These are phyloP conservation scores for Penicillium herquei DNA, from an alignment of 495 filamentous ascomycete species.

Conservation along the genomic window DNA sequence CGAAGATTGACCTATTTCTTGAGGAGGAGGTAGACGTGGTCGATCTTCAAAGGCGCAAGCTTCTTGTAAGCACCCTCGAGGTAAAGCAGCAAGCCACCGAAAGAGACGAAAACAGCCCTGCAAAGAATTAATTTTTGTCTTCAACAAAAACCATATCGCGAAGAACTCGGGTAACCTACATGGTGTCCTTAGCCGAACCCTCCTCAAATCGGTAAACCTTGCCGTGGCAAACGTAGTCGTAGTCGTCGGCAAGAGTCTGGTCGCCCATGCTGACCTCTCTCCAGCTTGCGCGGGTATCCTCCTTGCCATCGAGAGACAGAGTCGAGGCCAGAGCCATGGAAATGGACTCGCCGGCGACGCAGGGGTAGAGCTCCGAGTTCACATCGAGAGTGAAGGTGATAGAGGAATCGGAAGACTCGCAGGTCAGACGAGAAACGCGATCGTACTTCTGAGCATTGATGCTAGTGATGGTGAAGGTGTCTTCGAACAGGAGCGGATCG, in stretches of 20 bases:
- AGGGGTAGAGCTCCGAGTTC: conserved; percentile 89
- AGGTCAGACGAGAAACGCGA: conserved; percentile 79
- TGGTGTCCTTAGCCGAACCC: conserved; percentile 69
- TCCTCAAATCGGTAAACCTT: conserved; percentile 98
- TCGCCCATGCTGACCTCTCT: conserved; percentile 72
- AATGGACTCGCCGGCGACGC: conserved; percentile 66
- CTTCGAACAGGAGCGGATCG: conserved; percentile 90
- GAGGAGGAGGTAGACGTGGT: conserved; percentile 87
- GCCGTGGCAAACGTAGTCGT: conserved; percentile 95
- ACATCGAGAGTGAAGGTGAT: conserved; percentile 85
- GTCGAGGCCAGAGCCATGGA: conserved; percentile 79
- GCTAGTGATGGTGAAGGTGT: conserved; percentile 77
- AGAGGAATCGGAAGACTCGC: conserved; percentile 64
- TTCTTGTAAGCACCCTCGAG: conserved; percentile 95
- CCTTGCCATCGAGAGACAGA: conserved; percentile 79
- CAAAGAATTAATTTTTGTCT: conserved; percentile 3
- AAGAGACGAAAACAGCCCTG: conserved; percentile 90
- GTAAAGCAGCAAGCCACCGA: conserved; percentile 85
- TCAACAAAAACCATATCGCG: background rate
- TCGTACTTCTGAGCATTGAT: conserved; percentile 88
- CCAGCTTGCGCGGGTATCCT: conserved; percentile 67
- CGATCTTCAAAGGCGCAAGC: conserved; percentile 82
- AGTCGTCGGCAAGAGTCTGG: conserved; percentile 81
- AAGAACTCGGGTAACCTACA: conserved; percentile 47
- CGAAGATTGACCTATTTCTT: conserved; percentile 65